Evolutionary conservation across 1,284 basidiomycete species (phyloP), one percentile per base, ranked within the genome.

Genomic region (Pseudozyma sp.): DNA sequence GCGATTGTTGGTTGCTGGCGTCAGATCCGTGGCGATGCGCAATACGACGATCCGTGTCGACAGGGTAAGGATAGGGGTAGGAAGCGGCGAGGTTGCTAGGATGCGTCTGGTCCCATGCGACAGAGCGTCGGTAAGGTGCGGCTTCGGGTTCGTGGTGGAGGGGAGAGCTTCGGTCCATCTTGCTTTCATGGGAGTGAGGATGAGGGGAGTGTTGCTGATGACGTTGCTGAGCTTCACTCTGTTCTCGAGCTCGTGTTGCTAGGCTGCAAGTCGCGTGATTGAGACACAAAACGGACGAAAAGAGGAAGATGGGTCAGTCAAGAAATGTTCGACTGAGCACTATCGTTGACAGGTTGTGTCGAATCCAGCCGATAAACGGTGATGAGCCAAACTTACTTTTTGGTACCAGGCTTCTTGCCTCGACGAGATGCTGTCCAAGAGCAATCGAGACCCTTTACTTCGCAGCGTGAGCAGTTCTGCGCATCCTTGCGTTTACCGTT

Each of bases 401-500:
- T 74, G n/a, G 71, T 74, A 12, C 71, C 71, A 7, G 71, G 71
- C 56, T 74, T 74, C 34, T 74, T 74, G 31, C 71, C 71, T 38
- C 71, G 25, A 42, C 71, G 66, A 11, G 71, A 74, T 7, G 60
- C 60, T 39, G 71, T 74, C 71, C 71, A 74, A 13, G 62, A 65
- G 62, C 71, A 74, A 21, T 64, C 66, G 39, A 74, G 66, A 19
- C 71, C 71, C 48, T 74, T 74, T 35, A 62, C 71, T 50, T 74
- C 66, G 49, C 71, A 74, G 31, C 71, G 58, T 0, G 71, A 58
- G 39, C 71, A 74, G 52, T 74, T 74, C 31, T 69, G 71, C 2
- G 66, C 71, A 11, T 74, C 71, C 40, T 74, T 74, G 47, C 71
- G 65, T 50, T 74, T 74, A 40, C 71, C 71, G 45, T 69, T 74